These are phyloP conservation scores for Pseudogymnoascus sp. DNA, from an alignment of 2,329 filamentous ascomycete species.

Conservation along the genomic window DNA sequence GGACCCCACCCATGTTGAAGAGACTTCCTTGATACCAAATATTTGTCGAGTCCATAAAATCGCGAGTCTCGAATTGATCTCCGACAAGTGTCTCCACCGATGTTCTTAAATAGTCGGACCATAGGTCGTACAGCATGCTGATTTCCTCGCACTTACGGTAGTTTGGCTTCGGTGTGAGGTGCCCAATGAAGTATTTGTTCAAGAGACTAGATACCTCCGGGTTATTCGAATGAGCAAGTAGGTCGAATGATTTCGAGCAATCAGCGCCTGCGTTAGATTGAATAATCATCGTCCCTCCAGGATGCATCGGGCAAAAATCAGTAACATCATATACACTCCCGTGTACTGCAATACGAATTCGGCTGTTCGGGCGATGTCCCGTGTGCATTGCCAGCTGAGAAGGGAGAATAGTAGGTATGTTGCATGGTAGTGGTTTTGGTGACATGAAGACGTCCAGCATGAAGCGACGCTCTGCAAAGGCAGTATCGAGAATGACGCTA, in stretches of 20 bases:
- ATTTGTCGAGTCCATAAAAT: slow-evolving; percentile 38
- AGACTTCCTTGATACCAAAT: slow-evolving; percentile 40
- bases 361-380: slow-evolving; percentile 38
- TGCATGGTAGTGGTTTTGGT: slow-evolving; percentile 42
- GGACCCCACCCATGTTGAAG: slow-evolving; percentile 41
- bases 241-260: slow-evolving; percentile 44
- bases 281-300: slow-evolving; percentile 44
- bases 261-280: slow-evolving; percentile 48
- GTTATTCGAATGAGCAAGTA: slow-evolving; percentile 46
- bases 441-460: slow-evolving; percentile 52
- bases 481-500: slow-evolving; percentile 42
- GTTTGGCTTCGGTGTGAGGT: slow-evolving; percentile 42
- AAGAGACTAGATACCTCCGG: slow-evolving; percentile 44
- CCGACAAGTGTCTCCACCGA: slow-evolving; percentile 44
- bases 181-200: slow-evolving; percentile 46
- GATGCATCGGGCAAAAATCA: slow-evolving; percentile 45
- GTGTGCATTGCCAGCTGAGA: slow-evolving; percentile 43
- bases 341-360: slow-evolving; percentile 45
- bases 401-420: slow-evolving; percentile 41
- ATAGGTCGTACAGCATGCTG: slow-evolving; percentile 39
- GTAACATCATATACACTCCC: slow-evolving; percentile 46
- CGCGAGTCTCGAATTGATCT: slow-evolving; percentile 45
- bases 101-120: slow-evolving; percentile 40
- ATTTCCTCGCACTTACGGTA: slow-evolving; percentile 37
- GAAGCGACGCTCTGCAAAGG: slow-evolving; percentile 46